Evolutionary conservation across 192 early-diverging fungal species (phyloP).

Genomic region (Podila epigama): DNA sequence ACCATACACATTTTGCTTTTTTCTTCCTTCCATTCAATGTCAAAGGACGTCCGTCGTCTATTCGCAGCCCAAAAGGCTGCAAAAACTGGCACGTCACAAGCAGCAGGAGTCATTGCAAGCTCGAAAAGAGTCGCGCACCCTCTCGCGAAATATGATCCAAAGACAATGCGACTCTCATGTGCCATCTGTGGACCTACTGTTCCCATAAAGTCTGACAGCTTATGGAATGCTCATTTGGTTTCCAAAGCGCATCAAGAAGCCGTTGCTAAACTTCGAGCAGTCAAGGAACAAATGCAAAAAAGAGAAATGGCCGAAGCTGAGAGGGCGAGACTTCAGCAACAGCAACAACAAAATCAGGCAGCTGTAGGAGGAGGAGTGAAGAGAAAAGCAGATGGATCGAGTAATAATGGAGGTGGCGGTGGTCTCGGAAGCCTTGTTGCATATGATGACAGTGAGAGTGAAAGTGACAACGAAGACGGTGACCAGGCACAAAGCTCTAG

Average conservation of each 20-base stretch:
- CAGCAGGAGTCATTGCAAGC: neutral
- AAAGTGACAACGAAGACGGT: slow-evolving; percentile 33
- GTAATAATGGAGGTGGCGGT: neutral
- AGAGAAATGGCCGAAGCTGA: slow-evolving; percentile 25
- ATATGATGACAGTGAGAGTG: slow-evolving; percentile 38
- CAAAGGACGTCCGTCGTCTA: slow-evolving; percentile 46
- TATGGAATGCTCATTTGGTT: slow-evolving; percentile 58
- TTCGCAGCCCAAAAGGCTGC: slow-evolving; percentile 48
- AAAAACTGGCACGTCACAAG: slow-evolving; percentile 21
- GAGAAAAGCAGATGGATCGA: slow-evolving; percentile 25
- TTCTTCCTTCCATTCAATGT: slow-evolving; percentile 10
- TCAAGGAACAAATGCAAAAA: slow-evolving; percentile 52
- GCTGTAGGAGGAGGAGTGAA: slow-evolving; percentile 32
- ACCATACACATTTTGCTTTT: neutral
- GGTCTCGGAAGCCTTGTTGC: slow-evolving; percentile 33
- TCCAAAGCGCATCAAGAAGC: slow-evolving; percentile 53
- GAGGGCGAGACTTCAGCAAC: slow-evolving; percentile 29
- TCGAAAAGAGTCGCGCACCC: slow-evolving; percentile 54
- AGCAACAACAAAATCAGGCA: slow-evolving; percentile 11
- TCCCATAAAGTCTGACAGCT: slow-evolving; percentile 48
- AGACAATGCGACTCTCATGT: slow-evolving; percentile 51
- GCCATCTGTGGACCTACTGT: slow-evolving; percentile 49
- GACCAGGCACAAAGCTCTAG: neutral
- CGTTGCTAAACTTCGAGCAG: slow-evolving; percentile 52
- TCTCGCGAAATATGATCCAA: slow-evolving; percentile 59